Evolutionary conservation across 352 stramenopile genomes (phyloP), one percentile per base, ranked within the genome.

Genomic region (Phytophthora foliorum): DNA sequence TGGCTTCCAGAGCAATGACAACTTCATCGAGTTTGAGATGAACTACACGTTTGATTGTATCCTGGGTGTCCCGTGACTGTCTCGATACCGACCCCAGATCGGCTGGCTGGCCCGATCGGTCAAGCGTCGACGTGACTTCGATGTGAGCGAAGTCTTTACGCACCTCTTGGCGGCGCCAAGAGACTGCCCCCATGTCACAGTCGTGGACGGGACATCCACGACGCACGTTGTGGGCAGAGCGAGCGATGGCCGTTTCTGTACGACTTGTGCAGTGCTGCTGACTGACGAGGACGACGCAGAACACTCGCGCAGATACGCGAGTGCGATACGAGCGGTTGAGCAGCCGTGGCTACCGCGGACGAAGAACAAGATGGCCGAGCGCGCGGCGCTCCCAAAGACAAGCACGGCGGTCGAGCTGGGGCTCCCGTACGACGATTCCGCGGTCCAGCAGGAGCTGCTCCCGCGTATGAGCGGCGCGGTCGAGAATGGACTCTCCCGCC

Each of bases 21-120:
- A 29, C 6, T 6, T 29, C 6, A 29, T 6, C 25, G 25, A n/a
- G n/a, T n/a, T n/a, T 24, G 63, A 72, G 11, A 38, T 78, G 29
- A 64, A 75, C 27, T 63, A 75, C 29, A 39, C 51, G 22, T 78
- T 70, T 32, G 54, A 75, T 22, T 59, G 49, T 8, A 78, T 74
- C 51, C 16, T 78, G 45, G 63, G 52, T 14, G 74, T 74, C 8
- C 46, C 63, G 14, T 57, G 54, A 44, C 22, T 63, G 24, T 10
- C 46, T 19, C 45, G 39, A 2, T 69, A 71, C 49, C 57, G 53
- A 13, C 58, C 42, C 4, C 13, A 51, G 32, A 69, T 73, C 17
- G 49, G 2, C n/a, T n/a, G n/a, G n/a, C n/a, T n/a, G n/a, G n/a
- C n/a, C n/a, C n/a, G n/a, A n/a, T n/a, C n/a, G n/a, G 41, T 66